Base-by-base conservation (phyloP, 192 early-diverging fungal species). In the Anaeromyces robustus region DNA sequence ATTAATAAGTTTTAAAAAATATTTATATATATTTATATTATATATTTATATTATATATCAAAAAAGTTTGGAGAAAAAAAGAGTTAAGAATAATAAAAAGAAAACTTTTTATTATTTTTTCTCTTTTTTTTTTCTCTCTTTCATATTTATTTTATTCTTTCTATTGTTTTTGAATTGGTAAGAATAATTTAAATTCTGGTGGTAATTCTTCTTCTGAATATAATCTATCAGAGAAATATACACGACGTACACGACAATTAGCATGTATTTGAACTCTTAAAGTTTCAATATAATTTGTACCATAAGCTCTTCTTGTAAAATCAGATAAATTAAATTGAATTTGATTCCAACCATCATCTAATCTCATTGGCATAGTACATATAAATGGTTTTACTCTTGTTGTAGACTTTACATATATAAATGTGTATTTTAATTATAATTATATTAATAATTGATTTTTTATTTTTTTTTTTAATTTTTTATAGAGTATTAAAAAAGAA, bases 331-430 rank as follows among this genome's bases (percentile, higher is more conserved):
- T 94, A 83, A 98, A 90, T 79, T 93, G 92, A 81, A 98, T 91
- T 84, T 98, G 94, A 84, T 98, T 98, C 97, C 97, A 98, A 14
- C 95, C 96, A 80, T 93, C 89, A 81, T 98, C 97, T 59, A 98
- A 86, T 13, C 94, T 90, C 90, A 98, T 88, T 3, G 96, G 97
- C 94, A 98, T 93, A 2, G 94, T 94, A 41, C 93, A 92, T 80
- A 98, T 94, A 39, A 91, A 93, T 7, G 95, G 94, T 78, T 95
- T 94, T 78, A 95, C 93, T 29, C 93, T 87, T 13, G 95, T 96
- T 32, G 89, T 89, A 9, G 90, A 88, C 94, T 96, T 84, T 28
- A 32, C 11, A 59, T 31, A 39, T 41, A 22, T 52, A 4, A 22
- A 14, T 52, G 4, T 22, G 1, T 52, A 22, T 52, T 52, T 52